These are phyloP conservation scores for Fusarium humuli DNA, from an alignment of 2,329 filamentous ascomycete species.

Conservation along the genomic window DNA sequence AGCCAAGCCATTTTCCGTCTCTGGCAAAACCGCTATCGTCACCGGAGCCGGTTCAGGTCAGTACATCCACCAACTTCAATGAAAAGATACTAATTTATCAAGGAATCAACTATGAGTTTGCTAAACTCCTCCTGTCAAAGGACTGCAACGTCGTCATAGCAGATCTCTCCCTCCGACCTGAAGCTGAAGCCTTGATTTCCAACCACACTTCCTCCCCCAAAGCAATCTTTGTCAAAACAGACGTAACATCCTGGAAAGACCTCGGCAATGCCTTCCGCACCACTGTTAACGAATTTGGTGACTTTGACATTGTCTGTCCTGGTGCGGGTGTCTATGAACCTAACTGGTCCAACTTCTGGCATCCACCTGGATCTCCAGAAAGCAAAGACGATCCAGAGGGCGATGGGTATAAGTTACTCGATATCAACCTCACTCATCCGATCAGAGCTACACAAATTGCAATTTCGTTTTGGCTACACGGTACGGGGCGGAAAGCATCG, in stretches of 20 bases:
- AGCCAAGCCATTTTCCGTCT: constrained; percentile 33
- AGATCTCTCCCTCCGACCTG: constrained; percentile 57
- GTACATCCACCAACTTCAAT: rapidly evolving
- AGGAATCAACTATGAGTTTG: constrained; percentile 53
- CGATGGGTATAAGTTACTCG: constrained; percentile 52
- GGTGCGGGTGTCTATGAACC: constrained; percentile 62
- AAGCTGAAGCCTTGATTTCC: constrained; percentile 53
- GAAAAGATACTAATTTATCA: neutral
- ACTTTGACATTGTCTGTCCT: constrained; percentile 58
- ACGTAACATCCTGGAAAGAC: constrained; percentile 58
- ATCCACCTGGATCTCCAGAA: constrained; percentile 52
- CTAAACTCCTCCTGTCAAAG: constrained; percentile 54
- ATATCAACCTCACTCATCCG: constrained; percentile 58
- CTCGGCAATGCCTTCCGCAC: constrained; percentile 52
- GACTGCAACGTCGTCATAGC: constrained; percentile 60
- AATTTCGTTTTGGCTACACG: constrained; percentile 53
- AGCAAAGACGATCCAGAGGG: constrained; percentile 48
- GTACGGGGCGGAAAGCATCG: constrained; percentile 29
- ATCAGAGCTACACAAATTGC: constrained; percentile 57
- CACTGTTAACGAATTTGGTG: constrained; percentile 52
- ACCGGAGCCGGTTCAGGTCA: constrained; percentile 40
- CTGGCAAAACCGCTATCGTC: constrained; percentile 36
- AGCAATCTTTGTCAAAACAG: constrained; percentile 57
- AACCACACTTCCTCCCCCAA: constrained; percentile 44
- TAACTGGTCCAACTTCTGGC: constrained; percentile 57